These are phyloP conservation scores for Skeletonema tropicum DNA, from an alignment of 108 stramenopile genomes.

Conservation along the genomic window DNA sequence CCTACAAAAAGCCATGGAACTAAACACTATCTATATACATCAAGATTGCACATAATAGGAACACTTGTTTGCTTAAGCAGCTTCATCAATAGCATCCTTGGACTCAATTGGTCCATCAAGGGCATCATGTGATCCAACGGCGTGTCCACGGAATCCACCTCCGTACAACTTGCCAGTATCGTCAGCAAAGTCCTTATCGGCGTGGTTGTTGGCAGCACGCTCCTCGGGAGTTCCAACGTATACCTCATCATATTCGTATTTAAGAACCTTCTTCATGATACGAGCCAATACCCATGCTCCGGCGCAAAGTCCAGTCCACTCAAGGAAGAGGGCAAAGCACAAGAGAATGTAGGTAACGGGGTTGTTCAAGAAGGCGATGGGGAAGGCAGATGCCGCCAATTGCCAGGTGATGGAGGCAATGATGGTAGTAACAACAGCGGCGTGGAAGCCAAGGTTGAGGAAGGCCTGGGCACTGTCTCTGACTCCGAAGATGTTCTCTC, in stretches of 20 bases:
- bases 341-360: conserved; percentile 67
- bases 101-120: conserved; percentile 34
- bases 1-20: neutral
- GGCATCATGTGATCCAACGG: conserved; percentile 33
- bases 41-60: too few relatives aligned
- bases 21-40: too few relatives aligned
- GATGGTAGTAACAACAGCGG: conserved; percentile 85
- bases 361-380: conserved; percentile 69
- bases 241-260: conserved; percentile 70
- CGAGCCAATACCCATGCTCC: conserved; percentile 68
- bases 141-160: conserved; percentile 39
- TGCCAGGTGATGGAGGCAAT: conserved; percentile 81
- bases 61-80: too few relatives aligned
- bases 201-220: conserved; percentile 51
- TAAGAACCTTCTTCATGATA: conserved; percentile 50
- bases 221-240: conserved; percentile 77
- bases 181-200: conserved; percentile 21
- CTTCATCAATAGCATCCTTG: conserved; percentile 2
- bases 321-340: conserved; percentile 53
- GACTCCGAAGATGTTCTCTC: too few relatives aligned
- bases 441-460: conserved; percentile 83
- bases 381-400: conserved; percentile 74
- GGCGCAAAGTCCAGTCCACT: conserved; percentile 66
- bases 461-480: conserved; percentile 76
- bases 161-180: conserved; percentile 31